A percentile compares a stretch with the other conserved stretches of the same genome.
phyloP scores from a whole-genome alignment of 2,329 filamentous ascomycete genomes.

The Cercospora berteroae region DNA sequence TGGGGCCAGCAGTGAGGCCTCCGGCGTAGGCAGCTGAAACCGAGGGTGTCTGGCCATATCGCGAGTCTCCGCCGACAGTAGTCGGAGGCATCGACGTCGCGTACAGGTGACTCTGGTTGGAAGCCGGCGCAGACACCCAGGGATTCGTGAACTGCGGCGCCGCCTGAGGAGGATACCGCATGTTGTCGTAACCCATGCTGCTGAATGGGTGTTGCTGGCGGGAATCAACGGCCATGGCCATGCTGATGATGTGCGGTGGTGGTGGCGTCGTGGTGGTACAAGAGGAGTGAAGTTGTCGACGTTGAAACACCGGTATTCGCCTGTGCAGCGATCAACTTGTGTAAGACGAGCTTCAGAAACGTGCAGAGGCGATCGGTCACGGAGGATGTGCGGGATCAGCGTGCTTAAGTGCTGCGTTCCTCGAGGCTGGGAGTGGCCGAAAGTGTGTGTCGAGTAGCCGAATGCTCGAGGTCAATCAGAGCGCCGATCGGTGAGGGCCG shows the following conservation, averaged over 20 bases:
- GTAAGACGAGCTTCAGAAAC: constrained; percentile 39
- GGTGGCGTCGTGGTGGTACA: constrained; percentile 24
- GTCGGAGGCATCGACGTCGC: constrained; percentile 63
- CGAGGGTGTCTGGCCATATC: constrained; percentile 34
- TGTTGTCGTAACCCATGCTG: constrained; percentile 76
- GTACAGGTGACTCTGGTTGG: constrained; percentile 61
- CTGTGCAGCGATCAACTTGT: constrained; percentile 29
- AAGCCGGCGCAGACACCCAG: constrained; percentile 65
- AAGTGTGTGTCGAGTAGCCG: constrained; percentile 16
- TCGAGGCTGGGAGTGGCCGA: constrained; percentile 32
- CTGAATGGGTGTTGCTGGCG: constrained; percentile 67
- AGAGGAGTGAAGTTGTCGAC: constrained; percentile 21
- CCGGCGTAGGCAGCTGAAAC: constrained; percentile 56
- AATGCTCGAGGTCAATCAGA: constrained; percentile 13
- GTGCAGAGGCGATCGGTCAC: constrained; percentile 50
- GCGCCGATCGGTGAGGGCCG: constrained; percentile 22
- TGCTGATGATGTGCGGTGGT: constrained; percentile 42
- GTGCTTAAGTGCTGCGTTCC: constrained; percentile 39
- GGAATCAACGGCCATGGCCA: constrained; percentile 94
- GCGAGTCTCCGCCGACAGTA: constrained; percentile 54
- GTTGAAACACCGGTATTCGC: constrained; percentile 22
- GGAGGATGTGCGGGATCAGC: constrained; percentile 51
- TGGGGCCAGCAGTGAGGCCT: constrained; percentile 65
- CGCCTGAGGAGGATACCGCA: constrained; percentile 60
- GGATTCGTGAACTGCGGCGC: constrained; percentile 84